Evolutionary conservation across 2,329 filamentous ascomycete species (phyloP), one percentile per base, ranked within the genome.

Genomic region (Phyllosticta paracitricarpa): DNA sequence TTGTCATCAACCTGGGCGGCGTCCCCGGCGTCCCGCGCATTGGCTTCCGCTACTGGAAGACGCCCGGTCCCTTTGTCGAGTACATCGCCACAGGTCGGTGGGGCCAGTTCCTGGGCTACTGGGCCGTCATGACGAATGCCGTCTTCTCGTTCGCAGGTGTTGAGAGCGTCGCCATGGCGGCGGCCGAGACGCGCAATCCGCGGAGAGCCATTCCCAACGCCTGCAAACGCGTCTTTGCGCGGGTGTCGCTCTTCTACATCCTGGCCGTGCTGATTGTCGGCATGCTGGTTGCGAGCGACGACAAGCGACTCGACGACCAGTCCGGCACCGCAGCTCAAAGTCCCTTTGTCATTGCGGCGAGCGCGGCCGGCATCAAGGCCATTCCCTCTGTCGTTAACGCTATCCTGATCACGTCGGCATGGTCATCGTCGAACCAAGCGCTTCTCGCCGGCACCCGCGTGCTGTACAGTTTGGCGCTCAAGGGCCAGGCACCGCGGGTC

Each of bases 151-250:
- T 80, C 64, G 79, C 79, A 52, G 79, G 80, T 59, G 78, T 79
- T 17, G 81, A 85, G 66, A 78, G 76, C 54, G 75, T 85, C 9
- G 79, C 80, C 14, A 79, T 82, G 64, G 80, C 82, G 3, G 82
- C 81, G 4, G 81, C 80, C 26, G 82, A 84, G 69, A 80, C 80
- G 3, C 73, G 75, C 62, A 81, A 82, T 63, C 82, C 82, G 1
- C 68, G 79, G 10, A 71, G 73, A 17, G 68, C 71, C 6, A 76
- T 93, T 64, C 89, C 89, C 5, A 84, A 85, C 63, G 89, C 88
- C 59, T 91, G 91, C 78, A 88, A 85, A 71, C 80, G 91, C 56
- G 91, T 88, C 66, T 92, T 92, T 75, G 92, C 84, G 77, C 89
- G 89, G 62, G 92, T 93, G 71, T 75, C 90, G 66, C 78, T 92